Evolutionary conservation across 1,284 basidiomycete genomes (phyloP).

Genomic region (Pseudozyma flocculosa): DNA sequence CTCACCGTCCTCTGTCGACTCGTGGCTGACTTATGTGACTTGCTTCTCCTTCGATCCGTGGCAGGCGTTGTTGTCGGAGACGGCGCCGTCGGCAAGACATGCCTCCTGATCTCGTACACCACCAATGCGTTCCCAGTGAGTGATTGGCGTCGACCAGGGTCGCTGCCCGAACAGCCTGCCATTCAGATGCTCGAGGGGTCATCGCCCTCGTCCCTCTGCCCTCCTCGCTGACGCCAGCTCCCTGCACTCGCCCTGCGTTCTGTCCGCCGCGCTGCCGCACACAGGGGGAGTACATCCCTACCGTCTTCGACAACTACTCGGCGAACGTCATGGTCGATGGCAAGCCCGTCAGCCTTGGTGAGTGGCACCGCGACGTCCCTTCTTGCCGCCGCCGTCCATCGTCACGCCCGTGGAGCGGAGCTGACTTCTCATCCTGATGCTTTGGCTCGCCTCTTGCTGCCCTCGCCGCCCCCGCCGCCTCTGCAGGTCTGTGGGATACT

Average conservation of each 20-base stretch:
- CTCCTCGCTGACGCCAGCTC: too few species aligned
- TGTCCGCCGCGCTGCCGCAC: too few species aligned
- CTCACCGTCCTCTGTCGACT: too few species aligned
- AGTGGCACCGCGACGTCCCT: conserved; percentile 80
- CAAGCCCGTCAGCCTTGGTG: conserved; percentile 93
- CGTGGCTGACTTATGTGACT: too few species aligned
- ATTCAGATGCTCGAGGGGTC: too few species aligned
- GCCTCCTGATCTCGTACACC: conserved; percentile 57
- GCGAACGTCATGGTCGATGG: conserved; percentile 93
- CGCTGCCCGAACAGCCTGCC: not conserved
- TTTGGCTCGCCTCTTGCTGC: not conserved
- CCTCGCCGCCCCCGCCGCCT: too few species aligned
- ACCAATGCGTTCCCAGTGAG: conserved; percentile 57
- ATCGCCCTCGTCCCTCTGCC: too few species aligned
- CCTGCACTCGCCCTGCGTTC: too few species aligned
- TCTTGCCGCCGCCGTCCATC: not conserved
- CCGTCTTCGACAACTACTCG: conserved; percentile 92
- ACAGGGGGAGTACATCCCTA: conserved; percentile 54
- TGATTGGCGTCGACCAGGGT: conserved; percentile 1
- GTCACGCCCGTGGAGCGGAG: not conserved
- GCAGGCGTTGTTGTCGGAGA: conserved; percentile 55
- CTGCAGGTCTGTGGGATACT: conserved; percentile 45
- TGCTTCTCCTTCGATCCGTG: not conserved
- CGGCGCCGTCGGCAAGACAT: conserved; percentile 58
- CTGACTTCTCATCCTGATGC: too few species aligned